Evolutionary conservation across 116 monocot genomes (phyloP), one percentile per base, ranked within the genome.

Genomic region (Iris pallida): DNA sequence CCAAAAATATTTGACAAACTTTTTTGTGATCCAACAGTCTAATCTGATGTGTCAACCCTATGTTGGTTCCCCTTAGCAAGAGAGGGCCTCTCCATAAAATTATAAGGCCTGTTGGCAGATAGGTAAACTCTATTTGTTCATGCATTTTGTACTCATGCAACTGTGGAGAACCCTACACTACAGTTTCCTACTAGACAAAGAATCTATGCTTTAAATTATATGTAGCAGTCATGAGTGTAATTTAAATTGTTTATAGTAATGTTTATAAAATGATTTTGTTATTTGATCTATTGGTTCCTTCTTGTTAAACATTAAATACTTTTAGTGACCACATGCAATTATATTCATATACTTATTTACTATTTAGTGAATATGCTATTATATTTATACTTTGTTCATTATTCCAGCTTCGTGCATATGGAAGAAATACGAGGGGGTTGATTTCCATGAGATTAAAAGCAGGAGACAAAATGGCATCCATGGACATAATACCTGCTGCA

Each of bases 401-500:
- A 56, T 73, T 74, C 17, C 73, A 97, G 93, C 93, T 98, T 69
- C 88, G 97, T 51, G 70, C 86, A 57, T 64, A 81, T 74, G 90
- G 97, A 76, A 90, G 92, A 74, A 88, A 72, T 20, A 82, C 97
- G 48, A 92, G 87, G 71, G 97, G 97, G 53, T 64, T 78, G 10
- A 53, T 67, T 51, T 75, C 93, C 19, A 98, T 90, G 90, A 87
- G 58, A 76, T 73, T 98, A 47, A 92, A 76, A 64, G 78, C 82
- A 73, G 83, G 72, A 6, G 88, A 98, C 47, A 87, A 88, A 70
- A 85, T 98, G 79, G 97, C 97, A 63, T 81, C 92, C 4, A 88
- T 98, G 92, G 88, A 98, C 62, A 81, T 98, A 65, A 70, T 92
- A 58, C 83, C 96, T 71, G 78, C 82, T 59, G 68, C 73, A 16